A percentile compares a stretch with the other conserved stretches of the same genome.
Evolutionary conservation across 1,284 basidiomycete genomes (phyloP).

Genomic region (Leccinum solheimii): DNA sequence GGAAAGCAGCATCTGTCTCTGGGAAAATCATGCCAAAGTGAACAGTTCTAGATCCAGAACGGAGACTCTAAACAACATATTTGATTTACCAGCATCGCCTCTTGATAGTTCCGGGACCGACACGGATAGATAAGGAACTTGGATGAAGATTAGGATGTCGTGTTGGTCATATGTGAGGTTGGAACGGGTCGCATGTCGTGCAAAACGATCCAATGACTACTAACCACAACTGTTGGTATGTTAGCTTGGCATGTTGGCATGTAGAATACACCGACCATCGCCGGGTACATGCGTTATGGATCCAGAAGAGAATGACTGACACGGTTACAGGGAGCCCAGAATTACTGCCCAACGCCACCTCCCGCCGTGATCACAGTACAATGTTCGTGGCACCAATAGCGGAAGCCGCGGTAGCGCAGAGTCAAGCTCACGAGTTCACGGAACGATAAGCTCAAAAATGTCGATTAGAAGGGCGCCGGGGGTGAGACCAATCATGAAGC

Average conservation of each 20-base stretch:
- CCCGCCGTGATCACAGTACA: background rate
- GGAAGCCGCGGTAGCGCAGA: background rate
- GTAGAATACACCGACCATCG: background rate
- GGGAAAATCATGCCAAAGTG: slow-evolving; percentile 4
- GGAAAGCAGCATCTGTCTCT: background rate
- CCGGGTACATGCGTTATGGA: background rate
- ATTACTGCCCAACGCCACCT: background rate
- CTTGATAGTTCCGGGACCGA: slow-evolving; percentile 9
- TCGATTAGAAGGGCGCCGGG: background rate
- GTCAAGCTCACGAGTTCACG: background rate
- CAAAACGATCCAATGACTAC: background rate
- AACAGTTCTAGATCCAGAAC: background rate
- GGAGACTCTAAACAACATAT: background rate
- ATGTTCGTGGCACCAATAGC: background rate
- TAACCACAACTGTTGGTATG: slow-evolving; percentile 1
- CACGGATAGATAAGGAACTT: background rate
- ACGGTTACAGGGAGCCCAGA: background rate
- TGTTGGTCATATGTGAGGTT: background rate
- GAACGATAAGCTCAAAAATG: background rate
- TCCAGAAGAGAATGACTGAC: background rate
- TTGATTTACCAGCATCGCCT: background rate
- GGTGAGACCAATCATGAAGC: background rate
- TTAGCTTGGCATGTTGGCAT: background rate
- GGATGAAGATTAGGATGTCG: slow-evolving; percentile 5
- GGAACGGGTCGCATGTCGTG: background rate